Percentiles rank a stretch among this genome's conserved stretches.
Evolutionary conservation across 1,139 yeast species (phyloP).

Genomic region (Geotrichum restrictum): DNA sequence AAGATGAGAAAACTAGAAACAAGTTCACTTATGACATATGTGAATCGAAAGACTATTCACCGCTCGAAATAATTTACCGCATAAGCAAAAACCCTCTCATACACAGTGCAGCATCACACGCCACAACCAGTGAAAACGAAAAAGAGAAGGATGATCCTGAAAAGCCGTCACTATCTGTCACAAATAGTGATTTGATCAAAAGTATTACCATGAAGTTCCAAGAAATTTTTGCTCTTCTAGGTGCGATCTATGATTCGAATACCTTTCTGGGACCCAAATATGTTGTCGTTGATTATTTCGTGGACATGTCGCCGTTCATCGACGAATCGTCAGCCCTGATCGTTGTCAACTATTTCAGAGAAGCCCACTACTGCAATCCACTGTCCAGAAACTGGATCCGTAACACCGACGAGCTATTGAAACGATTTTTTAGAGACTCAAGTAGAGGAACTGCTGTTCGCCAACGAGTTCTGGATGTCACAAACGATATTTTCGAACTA

Average conservation of each 20-base stretch:
- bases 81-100: slow-evolving; percentile 8
- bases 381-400: slow-evolving; percentile 53
- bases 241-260: slow-evolving; percentile 22
- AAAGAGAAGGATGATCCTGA: background rate
- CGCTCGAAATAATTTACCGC: slow-evolving; percentile 39
- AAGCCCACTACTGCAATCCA: slow-evolving; percentile 53
- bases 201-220: slow-evolving; percentile 24
- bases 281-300: slow-evolving; percentile 45
- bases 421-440: slow-evolving; percentile 45
- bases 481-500: slow-evolving; percentile 42
- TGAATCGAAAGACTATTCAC: slow-evolving; percentile 46
- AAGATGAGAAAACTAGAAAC: slow-evolving; percentile 24
- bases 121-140: background rate
- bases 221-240: slow-evolving; percentile 25
- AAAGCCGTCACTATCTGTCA: background rate
- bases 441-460: slow-evolving; percentile 40
- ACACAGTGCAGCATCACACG: background rate
- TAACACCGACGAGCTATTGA: slow-evolving; percentile 46
- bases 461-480: slow-evolving; percentile 43
- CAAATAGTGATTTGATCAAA: background rate
- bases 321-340: slow-evolving; percentile 42
- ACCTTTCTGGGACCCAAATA: slow-evolving; percentile 46
- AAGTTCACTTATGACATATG: slow-evolving; percentile 44
- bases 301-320: slow-evolving; percentile 42
- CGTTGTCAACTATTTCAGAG: slow-evolving; percentile 47